These are phyloP conservation scores for Vigna trinervia DNA, from an alignment of 306 rosid genomes.

Conservation along the genomic window DNA sequence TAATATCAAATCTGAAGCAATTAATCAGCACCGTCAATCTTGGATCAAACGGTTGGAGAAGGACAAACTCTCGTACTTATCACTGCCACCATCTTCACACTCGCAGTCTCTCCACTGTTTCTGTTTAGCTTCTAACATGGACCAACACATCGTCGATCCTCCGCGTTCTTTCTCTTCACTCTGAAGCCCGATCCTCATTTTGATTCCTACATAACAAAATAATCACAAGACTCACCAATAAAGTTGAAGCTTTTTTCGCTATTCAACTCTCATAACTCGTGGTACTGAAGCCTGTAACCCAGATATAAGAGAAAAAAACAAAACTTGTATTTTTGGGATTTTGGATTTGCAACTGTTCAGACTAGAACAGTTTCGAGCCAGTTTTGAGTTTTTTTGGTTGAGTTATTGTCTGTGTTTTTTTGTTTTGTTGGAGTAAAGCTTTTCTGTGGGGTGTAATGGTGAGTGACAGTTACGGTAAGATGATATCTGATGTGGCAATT, in stretches of 20 bases:
- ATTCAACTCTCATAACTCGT: background rate
- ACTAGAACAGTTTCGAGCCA: conserved; percentile 41
- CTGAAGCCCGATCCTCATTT: conserved; percentile 49
- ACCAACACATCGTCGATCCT: conserved; percentile 41
- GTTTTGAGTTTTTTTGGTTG: conserved; percentile 11
- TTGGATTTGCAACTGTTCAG: conserved; percentile 32
- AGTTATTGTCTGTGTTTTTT: background rate
- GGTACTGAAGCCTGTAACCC: conserved; percentile 4
- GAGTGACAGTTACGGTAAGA: conserved; percentile 63
- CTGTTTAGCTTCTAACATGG: conserved; percentile 62
- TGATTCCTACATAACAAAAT: conserved; percentile 28
- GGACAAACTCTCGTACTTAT: conserved; percentile 60
- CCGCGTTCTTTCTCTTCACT: conserved; percentile 32
- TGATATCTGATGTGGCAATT: conserved; percentile 79
- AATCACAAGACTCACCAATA: conserved; percentile 34
- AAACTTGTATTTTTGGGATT: conserved; percentile 5
- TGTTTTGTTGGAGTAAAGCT: background rate
- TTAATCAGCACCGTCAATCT: conserved; percentile 47
- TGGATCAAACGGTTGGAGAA: conserved; percentile 50
- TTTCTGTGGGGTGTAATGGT: conserved; percentile 50
- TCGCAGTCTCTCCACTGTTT: conserved; percentile 51
- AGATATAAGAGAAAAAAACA: background rate
- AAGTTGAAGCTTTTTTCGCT: background rate
- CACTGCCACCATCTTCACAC: conserved; percentile 56
- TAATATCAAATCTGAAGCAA: conserved; percentile 48